phyloP scores from a whole-genome alignment of 495 filamentous ascomycete species.

The Cetradonia linearis region DNA sequence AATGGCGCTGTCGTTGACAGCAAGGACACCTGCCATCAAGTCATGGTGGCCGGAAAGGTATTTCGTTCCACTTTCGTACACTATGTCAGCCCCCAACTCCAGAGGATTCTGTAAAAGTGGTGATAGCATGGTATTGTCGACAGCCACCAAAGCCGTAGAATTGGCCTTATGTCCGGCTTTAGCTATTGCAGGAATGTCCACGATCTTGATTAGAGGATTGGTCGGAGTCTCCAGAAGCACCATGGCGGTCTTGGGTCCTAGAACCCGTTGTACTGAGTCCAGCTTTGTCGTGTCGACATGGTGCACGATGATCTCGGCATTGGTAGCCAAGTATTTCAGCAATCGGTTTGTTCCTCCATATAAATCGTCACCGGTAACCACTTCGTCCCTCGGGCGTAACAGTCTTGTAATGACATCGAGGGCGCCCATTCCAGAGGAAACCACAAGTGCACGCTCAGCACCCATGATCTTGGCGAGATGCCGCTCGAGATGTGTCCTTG shows the following conservation, averaged over 20 bases:
- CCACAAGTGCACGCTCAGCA: constrained; percentile 79
- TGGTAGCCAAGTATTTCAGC: constrained; percentile 77
- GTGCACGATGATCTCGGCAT: constrained; percentile 83
- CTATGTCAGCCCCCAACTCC: constrained; percentile 87
- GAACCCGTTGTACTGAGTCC: constrained; percentile 52
- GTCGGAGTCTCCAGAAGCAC: constrained; percentile 93
- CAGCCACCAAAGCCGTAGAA: constrained; percentile 70
- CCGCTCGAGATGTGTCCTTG: constrained; percentile 88
- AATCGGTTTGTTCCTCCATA: constrained; percentile 95
- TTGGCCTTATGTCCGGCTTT: constrained; percentile 65
- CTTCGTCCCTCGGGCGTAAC: constrained; percentile 87
- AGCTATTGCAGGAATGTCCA: constrained; percentile 75
- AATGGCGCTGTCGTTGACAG: constrained; percentile 66
- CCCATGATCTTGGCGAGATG: constrained; percentile 99
- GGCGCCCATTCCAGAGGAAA: constrained; percentile 93
- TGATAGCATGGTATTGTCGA: constrained; percentile 98
- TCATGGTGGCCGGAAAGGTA: constrained; percentile 98
- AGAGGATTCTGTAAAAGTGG: constrained; percentile 86
- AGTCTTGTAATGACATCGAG: constrained; percentile 94
- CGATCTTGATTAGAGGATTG: constrained; percentile 96
- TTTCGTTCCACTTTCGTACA: constrained; percentile 95
- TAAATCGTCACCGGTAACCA: constrained; percentile 91
- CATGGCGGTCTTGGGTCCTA: constrained; percentile 80
- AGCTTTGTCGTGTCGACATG: constrained; percentile 86
- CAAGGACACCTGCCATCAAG: constrained; percentile 95